Evolutionary conservation across 1,284 basidiomycete species (phyloP).

Genomic region (Acaromyces ingoldii): DNA sequence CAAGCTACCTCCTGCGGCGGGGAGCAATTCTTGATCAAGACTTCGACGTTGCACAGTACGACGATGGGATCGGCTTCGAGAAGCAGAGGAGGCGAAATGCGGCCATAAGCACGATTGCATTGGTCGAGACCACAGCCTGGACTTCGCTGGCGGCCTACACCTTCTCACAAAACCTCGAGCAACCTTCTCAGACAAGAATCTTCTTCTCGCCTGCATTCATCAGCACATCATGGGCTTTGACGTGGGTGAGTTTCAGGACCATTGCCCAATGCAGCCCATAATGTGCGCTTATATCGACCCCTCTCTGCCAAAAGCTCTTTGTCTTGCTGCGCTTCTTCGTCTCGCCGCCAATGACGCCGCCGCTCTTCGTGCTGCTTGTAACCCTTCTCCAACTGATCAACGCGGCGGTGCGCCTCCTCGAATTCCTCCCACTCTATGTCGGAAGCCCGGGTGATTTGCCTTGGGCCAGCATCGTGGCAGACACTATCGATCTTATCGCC

Average conservation of each 20-base stretch:
- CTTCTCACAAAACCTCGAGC: not conserved
- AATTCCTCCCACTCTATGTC: not conserved
- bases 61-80: not conserved
- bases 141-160: not conserved
- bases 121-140: slow-evolving; percentile 1
- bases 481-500: slow-evolving; percentile 11
- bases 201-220: not conserved
- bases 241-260: slow-evolving; percentile 4
- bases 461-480: not conserved
- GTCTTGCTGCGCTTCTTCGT: not conserved
- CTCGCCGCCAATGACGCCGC: slow-evolving; percentile 6
- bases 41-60: not conserved
- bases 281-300: no score
- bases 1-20: not conserved
- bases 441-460: not conserved
- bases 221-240: not conserved
- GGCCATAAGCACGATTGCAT: not conserved
- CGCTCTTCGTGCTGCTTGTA: not conserved
- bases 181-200: not conserved
- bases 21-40: not conserved
- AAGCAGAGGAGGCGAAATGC: slow-evolving; percentile 1
- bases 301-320: not conserved
- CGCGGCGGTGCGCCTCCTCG: slow-evolving; percentile 5
- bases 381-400: not conserved
- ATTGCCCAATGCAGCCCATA: not conserved